Base-by-base conservation (phyloP, 192 early-diverging fungal species). In the Phycomyces blakesleeanus region DNA sequence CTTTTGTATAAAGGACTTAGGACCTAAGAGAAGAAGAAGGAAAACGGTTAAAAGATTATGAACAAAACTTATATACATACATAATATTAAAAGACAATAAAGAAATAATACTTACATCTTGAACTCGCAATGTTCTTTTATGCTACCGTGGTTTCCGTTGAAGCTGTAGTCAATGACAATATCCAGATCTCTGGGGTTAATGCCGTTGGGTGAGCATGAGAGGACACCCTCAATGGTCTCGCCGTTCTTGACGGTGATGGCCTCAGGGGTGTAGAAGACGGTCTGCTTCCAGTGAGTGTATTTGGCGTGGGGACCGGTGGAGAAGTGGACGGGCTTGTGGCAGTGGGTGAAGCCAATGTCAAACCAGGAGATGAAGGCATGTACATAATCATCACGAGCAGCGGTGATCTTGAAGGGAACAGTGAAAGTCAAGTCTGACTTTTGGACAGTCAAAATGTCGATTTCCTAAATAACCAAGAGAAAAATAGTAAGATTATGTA, bases 271-370 rank as follows among this genome's bases (percentile, higher is more conserved):
- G 71, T 97, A 95, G 76, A 99, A 98, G 42, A 99, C 93, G 25
- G 97, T 98, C 80, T 99, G 97, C 79, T 98, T 97, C 97, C 97
- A 99, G 72, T 99, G 97, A n/a, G 97, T 99, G 82, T 97, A 89
- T 76, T 85, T 77, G 67, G 83, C 77, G 66, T 91, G 84, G 5
- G 93, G 88, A 34, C 96, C 82, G 61, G 96, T 89, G 72, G 92
- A 77, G 75, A 93, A 84, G 49, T 76, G 74, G 25, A 97, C 82
- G 50, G 87, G 87, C 69, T 94, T 90, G 76, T 96, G 93, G 77
- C 91, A 93, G 50, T 90, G 88, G 6, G 86, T 88, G 81, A 99
- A 98, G 77, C 85, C 86, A 65, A 94, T 97, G 77, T 99, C 96
- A 69, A 99, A 99, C 88, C 94, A 99, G 50, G 85, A 84, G 49